Conservation (phyloP, 192 early-diverging fungal genomes). For the Cetraspora pellucida region DNA sequence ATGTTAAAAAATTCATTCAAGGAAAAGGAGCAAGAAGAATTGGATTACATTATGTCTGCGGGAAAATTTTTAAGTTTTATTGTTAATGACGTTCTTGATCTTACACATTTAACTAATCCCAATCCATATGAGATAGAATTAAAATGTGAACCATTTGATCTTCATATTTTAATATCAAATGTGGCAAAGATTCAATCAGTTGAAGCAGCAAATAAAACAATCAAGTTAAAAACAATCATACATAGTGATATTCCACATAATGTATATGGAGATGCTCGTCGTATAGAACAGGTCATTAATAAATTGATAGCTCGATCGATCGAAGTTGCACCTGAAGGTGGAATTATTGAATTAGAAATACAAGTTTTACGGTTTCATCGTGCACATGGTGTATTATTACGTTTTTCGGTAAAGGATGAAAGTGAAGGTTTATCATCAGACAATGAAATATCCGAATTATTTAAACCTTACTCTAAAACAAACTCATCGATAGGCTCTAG, state of each 20-base stretch:
- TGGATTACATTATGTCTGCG: constrained; percentile 17
- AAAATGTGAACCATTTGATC: constrained; percentile 11
- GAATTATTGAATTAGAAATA: neutral
- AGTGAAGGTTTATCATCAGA: constrained; percentile 7
- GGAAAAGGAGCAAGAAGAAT: constrained; percentile 3
- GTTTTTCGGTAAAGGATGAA: constrained; percentile 18
- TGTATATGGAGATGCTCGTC: constrained; percentile 1
- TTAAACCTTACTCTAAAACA: constrained; percentile 25
- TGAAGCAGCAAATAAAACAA: neutral
- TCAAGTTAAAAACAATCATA: neutral
- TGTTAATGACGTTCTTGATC: constrained; percentile 19
- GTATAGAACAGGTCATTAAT: constrained; percentile 14
- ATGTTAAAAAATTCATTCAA: constrained; percentile 16
- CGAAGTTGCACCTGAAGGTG: neutral
- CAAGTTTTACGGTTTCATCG: neutral
- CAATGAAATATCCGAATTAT: constrained; percentile 18
- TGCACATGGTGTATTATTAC: neutral
- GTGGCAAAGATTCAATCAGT: neutral
- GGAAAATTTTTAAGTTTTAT: constrained; percentile 18
- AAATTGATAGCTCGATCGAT: constrained; percentile 9
- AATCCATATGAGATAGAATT: constrained; percentile 13
- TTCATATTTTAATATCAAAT: neutral
- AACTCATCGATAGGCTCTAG: constrained; percentile 13
- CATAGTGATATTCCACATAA: neutral
- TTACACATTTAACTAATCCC: constrained; percentile 19